Evolutionary conservation across 2,329 filamentous ascomycete species (phyloP), one percentile per base, ranked within the genome.

Genomic region (Colletotrichum musae): DNA sequence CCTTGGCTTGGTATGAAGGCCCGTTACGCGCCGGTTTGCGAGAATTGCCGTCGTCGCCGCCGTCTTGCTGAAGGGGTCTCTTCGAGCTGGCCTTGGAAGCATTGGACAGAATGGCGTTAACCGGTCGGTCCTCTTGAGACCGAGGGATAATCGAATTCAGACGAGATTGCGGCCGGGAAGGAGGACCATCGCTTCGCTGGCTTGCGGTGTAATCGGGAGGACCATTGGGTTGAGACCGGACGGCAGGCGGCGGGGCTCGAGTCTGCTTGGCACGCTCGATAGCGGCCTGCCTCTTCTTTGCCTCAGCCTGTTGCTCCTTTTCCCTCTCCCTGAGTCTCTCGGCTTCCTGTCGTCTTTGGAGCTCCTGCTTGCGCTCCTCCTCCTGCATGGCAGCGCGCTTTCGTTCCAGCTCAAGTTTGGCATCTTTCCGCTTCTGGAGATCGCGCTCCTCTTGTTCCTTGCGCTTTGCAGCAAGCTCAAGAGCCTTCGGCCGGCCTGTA

Each of bases 381-480:
- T 92, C 90, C 73, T 92, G 90, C 18, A 83, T 79, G 6, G 88
- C 89, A 56, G 89, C 88, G 68, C 92, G 88, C 81, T 94, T 94
- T 56, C 92, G 90, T 77, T 97, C 94, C 41, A 93, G 83, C 74
- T 97, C 93, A 16, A 91, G 88, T 80, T 97, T 97, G 45, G 92
- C 91, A 21, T 97, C 93, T 9, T 91, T 91, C 76, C 94, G 95
- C 58, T 91, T 89, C 75, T 94, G 91, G 15, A 90, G 89, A 72
- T 94, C 93, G 56, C 91, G 89, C 77, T 97, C 94, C 74, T 97
- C 94, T 77, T 91, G 92, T 78, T 97, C 94, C 77, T 92, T 95
- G 80, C 94, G 95, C 76, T 91, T 92, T 47, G 93, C 92, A 2
- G 92, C 93, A 56, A 92, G 85, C 62, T 95, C 90, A 24, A 95